A percentile compares a stretch with the other conserved stretches of the same genome.
Evolutionary conservation across 306 rosid species (phyloP).

Genomic region (Rubus parviflorus): DNA sequence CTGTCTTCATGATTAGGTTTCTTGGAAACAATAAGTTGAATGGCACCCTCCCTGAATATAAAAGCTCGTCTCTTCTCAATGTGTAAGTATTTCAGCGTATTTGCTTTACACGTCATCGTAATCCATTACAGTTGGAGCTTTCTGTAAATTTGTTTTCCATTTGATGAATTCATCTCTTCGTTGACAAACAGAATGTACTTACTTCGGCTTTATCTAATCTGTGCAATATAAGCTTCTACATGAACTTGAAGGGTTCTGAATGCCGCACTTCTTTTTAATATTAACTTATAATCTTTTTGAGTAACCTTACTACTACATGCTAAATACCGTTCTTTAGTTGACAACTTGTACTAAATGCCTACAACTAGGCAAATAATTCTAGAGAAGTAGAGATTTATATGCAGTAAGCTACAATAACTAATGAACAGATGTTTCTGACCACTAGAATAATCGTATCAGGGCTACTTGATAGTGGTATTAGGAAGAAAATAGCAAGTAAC

Average conservation of each 20-base stretch:
- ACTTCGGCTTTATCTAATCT: background rate
- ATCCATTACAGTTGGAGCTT: background rate
- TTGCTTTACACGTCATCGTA: background rate
- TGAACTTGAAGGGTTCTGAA: background rate
- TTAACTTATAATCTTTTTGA: background rate
- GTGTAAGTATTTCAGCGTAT: conserved; percentile 48
- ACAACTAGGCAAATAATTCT: background rate
- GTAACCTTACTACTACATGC: background rate
- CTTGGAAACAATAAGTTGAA: conserved; percentile 76
- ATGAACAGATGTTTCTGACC: background rate
- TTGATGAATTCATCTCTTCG: background rate
- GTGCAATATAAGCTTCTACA: background rate
- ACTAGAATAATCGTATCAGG: background rate
- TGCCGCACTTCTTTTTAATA: background rate
- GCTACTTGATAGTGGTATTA: background rate
- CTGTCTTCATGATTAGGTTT: conserved; percentile 40
- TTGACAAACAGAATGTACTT: background rate
- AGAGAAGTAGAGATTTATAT: background rate
- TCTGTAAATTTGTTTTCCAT: background rate
- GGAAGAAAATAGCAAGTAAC: background rate
- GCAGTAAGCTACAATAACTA: background rate
- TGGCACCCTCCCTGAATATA: conserved; percentile 56
- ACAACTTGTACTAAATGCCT: background rate
- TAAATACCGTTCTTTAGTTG: background rate
- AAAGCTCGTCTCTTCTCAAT: conserved; percentile 43